phyloP scores from a whole-genome alignment of 176 grass and related monocot genomes.

The Echinochloa phyllopogon region DNA sequence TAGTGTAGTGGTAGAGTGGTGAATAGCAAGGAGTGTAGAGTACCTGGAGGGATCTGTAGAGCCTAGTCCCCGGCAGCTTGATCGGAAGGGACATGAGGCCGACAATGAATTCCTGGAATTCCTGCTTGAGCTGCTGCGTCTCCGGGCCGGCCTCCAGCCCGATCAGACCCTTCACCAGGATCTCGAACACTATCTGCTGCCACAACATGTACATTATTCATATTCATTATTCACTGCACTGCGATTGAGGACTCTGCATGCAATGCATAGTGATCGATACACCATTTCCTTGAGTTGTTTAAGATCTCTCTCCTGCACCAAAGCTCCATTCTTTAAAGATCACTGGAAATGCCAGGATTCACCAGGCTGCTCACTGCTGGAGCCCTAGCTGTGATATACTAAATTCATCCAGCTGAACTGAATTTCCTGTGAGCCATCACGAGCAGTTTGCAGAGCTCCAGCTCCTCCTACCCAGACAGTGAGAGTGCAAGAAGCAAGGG shows the following conservation, averaged over 20 bases:
- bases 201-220: conserved; percentile 29
- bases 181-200: conserved; percentile 92
- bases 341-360: background rate
- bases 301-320: background rate
- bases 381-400: no score
- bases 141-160: conserved; percentile 81
- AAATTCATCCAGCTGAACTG: background rate
- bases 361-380: background rate
- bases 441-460: background rate
- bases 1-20: no score
- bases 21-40: background rate
- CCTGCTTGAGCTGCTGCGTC: conserved; percentile 85
- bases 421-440: background rate
- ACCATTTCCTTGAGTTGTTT: background rate
- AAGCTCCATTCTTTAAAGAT: background rate
- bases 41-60: conserved; percentile 90
- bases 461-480: background rate
- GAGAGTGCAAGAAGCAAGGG: background rate
- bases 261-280: background rate
- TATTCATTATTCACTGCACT: background rate
- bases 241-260: no score
- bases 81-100: conserved; percentile 92
- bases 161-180: conserved; percentile 85
- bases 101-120: conserved; percentile 98
- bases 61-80: conserved; percentile 87